Evolutionary conservation across 2,329 filamentous ascomycete genomes (phyloP), one percentile per base, ranked within the genome.

Genomic region (Alternaria brassicae): DNA sequence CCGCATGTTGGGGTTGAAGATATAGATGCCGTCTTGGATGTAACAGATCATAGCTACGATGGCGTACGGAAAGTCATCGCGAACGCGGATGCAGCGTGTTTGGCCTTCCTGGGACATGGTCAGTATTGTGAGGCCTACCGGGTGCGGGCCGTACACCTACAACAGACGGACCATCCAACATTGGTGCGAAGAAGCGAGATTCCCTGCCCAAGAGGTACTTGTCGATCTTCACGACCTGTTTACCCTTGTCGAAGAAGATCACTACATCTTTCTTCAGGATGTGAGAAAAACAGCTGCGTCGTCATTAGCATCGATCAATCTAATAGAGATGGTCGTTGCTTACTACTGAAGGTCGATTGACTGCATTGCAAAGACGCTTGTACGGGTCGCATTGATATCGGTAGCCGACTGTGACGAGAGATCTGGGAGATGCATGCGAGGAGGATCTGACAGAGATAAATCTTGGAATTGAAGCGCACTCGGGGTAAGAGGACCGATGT

Each of bases 11-110:
- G 56, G 41, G 21, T 66, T 58, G 60, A 69, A 61, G n/a, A 40
- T 21, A 54, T 74, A 74, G 49, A 34, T 34, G 3, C 61, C 62
- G 4, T 56, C 61, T n/a, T 60, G 53, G 10, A 74, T 45, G 54
- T 70, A 74, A 13, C 62, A 32, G 3, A 71, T 42, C 62, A 70
- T 59, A 23, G 62, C 65, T 3, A 25, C 47, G 23, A 72, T 59
- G 19, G 62, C 69, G 41, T 60, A 61, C 5, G 68, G 68, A 34
- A 69, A 69, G 53, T 72, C 69, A 23, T 59, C 57, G 28, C 67
- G 63, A 32, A 72, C 61, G 27, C 65, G 65, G 27, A 72, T 45
- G 30, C 58, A 59, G 41, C 36, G 54, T 3, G 54, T 63, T 13
- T 67, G 30, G 10, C 40, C 37, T 9, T 49, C 39, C 60, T 55